Percentiles rank a stretch among this genome's conserved stretches.
Conservation (phyloP, 257 asterid species). For the Nicotiana tabacum region DNA sequence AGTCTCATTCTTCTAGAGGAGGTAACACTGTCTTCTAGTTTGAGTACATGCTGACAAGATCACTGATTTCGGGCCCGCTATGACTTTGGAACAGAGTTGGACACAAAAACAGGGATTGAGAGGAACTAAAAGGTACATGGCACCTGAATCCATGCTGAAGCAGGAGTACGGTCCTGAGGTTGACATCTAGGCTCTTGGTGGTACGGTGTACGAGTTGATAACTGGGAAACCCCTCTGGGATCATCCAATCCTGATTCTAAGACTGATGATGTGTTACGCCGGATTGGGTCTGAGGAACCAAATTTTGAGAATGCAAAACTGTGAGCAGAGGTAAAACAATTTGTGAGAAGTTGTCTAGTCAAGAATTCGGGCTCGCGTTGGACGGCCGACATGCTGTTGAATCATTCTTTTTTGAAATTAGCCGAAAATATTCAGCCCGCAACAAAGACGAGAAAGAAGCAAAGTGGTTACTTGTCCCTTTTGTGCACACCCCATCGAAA, state of each 20-base stretch:
- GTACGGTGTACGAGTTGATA: constrained; percentile 15
- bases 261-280: not conserved
- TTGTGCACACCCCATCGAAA: too few species aligned
- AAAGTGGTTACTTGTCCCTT: too few species aligned
- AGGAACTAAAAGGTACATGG: constrained; percentile 15
- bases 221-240: not conserved
- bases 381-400: not conserved
- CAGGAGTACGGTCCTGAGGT: not conserved
- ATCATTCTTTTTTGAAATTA: constrained; percentile 7
- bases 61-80: constrained; percentile 6
- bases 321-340: constrained; percentile 7
- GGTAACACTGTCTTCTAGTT: too few species aligned
- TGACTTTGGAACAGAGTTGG: not conserved
- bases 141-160: not conserved
- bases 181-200: constrained; percentile 22
- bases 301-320: not conserved
- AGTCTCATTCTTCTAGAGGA: too few species aligned
- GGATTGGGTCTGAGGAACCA: not conserved
- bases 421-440: too few species aligned
- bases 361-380: not conserved
- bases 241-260: not conserved
- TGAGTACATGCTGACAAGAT: too few species aligned
- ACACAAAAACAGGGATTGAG: not conserved
- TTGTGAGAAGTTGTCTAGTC: constrained; percentile 2
- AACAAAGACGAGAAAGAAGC: too few species aligned